Conservation (phyloP, 1,284 basidiomycete species). For the Mycena citricolor region DNA sequence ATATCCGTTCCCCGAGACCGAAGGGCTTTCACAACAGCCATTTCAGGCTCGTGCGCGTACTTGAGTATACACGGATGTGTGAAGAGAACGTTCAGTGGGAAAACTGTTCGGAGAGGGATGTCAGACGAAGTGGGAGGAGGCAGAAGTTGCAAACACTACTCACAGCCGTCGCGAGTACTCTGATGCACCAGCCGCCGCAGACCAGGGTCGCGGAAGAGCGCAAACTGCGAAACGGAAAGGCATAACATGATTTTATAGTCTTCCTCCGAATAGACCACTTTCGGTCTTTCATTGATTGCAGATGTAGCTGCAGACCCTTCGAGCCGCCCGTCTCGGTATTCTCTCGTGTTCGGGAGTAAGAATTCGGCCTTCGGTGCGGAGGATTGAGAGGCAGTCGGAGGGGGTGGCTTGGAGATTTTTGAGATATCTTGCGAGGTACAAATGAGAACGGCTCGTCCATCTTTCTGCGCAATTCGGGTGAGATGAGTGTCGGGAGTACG, state of each 20-base stretch:
- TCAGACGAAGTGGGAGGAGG: conserved; percentile 22
- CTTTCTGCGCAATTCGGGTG: too few relatives aligned
- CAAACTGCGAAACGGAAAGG: conserved; percentile 65
- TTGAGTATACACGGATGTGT: conserved; percentile 36
- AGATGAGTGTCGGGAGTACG: too few relatives aligned
- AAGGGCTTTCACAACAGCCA: conserved; percentile 52
- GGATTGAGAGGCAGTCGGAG: not conserved
- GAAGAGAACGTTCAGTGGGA: conserved; percentile 56
- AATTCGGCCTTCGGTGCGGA: not conserved
- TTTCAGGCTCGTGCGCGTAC: conserved; percentile 39
- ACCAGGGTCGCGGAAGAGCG: conserved; percentile 57
- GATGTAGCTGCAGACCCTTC: not conserved
- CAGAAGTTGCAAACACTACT: conserved; percentile 28
- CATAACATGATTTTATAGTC: conserved; percentile 50
- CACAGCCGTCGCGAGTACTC: conserved; percentile 45
- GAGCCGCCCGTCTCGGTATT: conserved; percentile 7
- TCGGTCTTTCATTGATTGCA: not conserved
- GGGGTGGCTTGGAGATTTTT: conserved; percentile 1
- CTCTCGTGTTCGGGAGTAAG: not conserved
- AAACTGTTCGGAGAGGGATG: conserved; percentile 47
- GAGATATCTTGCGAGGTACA: conserved; percentile 16
- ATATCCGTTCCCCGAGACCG: conserved; percentile 41
- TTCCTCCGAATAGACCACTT: conserved; percentile 29
- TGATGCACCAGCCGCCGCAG: conserved; percentile 49
- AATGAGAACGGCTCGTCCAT: conserved; percentile 19